Percentiles rank a stretch among this genome's conserved stretches.
Evolutionary conservation across 495 filamentous ascomycete species (phyloP).

Genomic region (Emericellopsis terricola): DNA sequence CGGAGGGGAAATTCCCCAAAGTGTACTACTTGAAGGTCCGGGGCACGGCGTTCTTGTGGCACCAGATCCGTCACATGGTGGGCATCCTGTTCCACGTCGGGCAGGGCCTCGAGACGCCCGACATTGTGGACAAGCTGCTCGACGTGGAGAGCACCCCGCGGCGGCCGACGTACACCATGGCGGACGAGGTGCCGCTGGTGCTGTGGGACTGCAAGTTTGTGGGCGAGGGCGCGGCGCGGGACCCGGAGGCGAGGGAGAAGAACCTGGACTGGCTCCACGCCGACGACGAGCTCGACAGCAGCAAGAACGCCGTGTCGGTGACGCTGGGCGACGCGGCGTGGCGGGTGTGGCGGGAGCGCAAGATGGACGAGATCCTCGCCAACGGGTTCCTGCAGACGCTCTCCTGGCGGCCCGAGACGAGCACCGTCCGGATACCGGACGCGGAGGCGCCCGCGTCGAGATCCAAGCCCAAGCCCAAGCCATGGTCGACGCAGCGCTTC

Average conservation of each 20-base stretch:
- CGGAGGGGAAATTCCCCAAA: conserved; percentile 26
- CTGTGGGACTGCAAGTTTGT: conserved; percentile 94
- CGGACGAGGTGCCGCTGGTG: conserved; percentile 71
- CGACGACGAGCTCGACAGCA: conserved; percentile 33
- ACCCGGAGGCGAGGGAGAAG: conserved; percentile 31
- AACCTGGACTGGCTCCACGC: conserved; percentile 65
- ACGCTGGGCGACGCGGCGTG: conserved; percentile 62
- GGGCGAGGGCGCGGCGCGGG: conserved; percentile 11
- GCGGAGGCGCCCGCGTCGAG: conserved; percentile 6
- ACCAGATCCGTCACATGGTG: conserved; percentile 89
- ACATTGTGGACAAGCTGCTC: conserved; percentile 51
- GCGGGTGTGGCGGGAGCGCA: conserved; percentile 61
- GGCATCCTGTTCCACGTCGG: conserved; percentile 77
- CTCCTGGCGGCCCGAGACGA: conserved; percentile 28
- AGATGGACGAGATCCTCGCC: conserved; percentile 77
- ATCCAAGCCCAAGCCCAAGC: conserved; percentile 16
- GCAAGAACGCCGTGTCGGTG: conserved; percentile 31
- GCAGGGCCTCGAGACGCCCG: conserved; percentile 66
- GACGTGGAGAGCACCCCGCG: conserved; percentile 48
- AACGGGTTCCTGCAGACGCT: conserved; percentile 46
- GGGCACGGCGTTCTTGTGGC: conserved; percentile 93
- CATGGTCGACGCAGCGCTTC: conserved; percentile 33
- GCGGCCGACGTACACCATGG: conserved; percentile 77
- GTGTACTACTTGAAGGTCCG: conserved; percentile 74
- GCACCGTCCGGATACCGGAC: conserved; percentile 3